Percentiles rank a stretch among this genome's conserved stretches.
Conservation (phyloP, 1,139 yeast species). For the Suhomyces choctaworum region DNA sequence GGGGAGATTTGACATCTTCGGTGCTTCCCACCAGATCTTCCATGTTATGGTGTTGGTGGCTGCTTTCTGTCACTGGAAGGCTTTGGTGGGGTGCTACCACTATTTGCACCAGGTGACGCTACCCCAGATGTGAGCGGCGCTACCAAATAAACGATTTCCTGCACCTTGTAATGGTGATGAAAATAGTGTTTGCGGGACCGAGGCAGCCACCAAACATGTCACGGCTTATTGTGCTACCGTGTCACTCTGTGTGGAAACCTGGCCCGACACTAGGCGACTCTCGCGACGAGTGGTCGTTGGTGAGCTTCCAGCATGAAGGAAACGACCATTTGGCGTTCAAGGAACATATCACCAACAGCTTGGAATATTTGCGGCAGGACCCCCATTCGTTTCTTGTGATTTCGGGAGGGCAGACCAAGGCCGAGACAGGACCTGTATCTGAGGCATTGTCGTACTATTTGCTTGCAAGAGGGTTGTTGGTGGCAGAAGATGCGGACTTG, state of each 20-base stretch:
- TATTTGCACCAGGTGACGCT: conserved; percentile 38
- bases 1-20: conserved; percentile 63
- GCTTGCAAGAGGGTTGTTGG: conserved; percentile 26
- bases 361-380: conserved; percentile 32
- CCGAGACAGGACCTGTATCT: conserved; percentile 50
- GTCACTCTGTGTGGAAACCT: conserved; percentile 65
- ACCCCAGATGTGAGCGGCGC: not conserved
- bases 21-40: conserved; percentile 87
- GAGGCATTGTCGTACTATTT: conserved; percentile 62
- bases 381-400: conserved; percentile 44
- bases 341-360: conserved; percentile 54
- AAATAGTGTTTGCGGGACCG: not conserved
- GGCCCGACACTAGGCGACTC: conserved; percentile 37
- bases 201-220: conserved; percentile 3
- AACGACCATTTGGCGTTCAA: conserved; percentile 65
- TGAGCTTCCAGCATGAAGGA: conserved; percentile 67
- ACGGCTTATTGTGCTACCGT: conserved; percentile 52
- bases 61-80: conserved; percentile 72
- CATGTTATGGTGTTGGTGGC: conserved; percentile 82
- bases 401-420: conserved; percentile 76
- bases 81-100: conserved; percentile 59
- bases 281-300: conserved; percentile 61
- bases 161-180: not conserved
- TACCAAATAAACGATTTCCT: not conserved
- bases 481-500: conserved; percentile 2